These are phyloP conservation scores for Stentor roeselii DNA, from an alignment of 73 alveolate species.

Conservation along the genomic window DNA sequence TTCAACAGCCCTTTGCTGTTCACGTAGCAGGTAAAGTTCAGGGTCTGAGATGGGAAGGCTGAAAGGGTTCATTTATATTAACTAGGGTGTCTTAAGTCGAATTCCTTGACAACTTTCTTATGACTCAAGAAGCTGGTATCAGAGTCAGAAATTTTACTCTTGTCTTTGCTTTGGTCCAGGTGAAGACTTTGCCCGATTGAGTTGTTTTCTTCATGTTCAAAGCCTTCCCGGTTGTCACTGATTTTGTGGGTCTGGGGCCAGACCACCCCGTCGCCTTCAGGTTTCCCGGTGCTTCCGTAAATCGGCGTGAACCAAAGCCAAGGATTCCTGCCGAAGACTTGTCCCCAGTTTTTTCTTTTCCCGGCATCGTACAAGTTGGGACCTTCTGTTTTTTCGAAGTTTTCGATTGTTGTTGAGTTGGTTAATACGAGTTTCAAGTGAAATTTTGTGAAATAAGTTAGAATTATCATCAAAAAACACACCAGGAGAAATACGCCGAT, in stretches of 20 bases:
- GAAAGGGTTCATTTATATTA: background rate
- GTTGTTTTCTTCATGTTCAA: background rate
- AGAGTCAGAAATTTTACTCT: background rate
- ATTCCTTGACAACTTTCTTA: background rate
- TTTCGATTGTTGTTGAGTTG: conserved; percentile 57
- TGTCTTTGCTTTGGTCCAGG: background rate
- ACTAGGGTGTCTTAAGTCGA: background rate
- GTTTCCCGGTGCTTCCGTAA: conserved; percentile 35
- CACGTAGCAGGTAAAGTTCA: background rate
- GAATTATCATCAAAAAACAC: background rate
- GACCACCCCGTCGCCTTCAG: conserved; percentile 43
- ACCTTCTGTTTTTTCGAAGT: conserved; percentile 24
- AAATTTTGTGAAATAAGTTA: conserved; percentile 40
- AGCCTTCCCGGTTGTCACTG: background rate
- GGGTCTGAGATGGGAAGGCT: background rate
- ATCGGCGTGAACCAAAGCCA: conserved; percentile 36
- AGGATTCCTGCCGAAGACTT: conserved; percentile 41
- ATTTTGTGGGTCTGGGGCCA: conserved; percentile 48
- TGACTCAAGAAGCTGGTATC: background rate
- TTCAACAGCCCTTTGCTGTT: background rate
- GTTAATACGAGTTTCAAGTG: conserved; percentile 36
- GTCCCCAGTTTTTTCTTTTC: conserved; percentile 16
- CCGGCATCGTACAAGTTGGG: conserved; percentile 42
- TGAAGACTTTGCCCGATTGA: background rate
- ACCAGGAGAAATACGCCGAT: background rate